phyloP scores from a whole-genome alignment of 192 early-diverging fungal species.

The Lunasporangiospora selenospora region DNA sequence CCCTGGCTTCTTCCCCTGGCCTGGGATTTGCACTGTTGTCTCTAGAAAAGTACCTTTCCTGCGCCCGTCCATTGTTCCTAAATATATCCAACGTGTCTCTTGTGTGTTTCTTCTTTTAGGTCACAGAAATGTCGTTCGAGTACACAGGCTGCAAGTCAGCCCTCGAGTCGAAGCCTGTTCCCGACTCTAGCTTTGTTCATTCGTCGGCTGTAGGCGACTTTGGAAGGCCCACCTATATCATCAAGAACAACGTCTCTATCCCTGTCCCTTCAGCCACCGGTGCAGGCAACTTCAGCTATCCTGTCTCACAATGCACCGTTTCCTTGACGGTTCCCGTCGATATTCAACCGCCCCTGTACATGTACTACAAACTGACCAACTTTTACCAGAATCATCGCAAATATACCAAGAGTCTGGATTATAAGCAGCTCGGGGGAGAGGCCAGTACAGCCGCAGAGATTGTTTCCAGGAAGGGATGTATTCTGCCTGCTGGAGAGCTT shows the following conservation, averaged over 20 bases:
- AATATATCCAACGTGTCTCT: neutral
- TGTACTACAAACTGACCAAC: conserved; percentile 95
- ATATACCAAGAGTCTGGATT: conserved; percentile 84
- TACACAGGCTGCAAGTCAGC: conserved; percentile 50
- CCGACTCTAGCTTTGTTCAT: conserved; percentile 21
- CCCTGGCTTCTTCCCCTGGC: neutral
- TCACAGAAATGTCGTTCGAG: conserved; percentile 56
- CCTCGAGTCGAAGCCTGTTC: neutral
- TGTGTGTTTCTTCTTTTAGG: conserved; percentile 19
- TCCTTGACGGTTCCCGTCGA: conserved; percentile 69
- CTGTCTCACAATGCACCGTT: conserved; percentile 68
- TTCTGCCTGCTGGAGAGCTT: conserved; percentile 43
- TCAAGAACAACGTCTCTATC: neutral
- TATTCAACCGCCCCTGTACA: conserved; percentile 80
- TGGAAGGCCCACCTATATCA: conserved; percentile 12
- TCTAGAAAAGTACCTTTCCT: too few relatives aligned
- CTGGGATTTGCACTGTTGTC: too few relatives aligned
- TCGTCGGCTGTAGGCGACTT: conserved; percentile 14
- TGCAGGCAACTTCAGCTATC: conserved; percentile 7
- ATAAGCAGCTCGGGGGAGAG: conserved; percentile 75
- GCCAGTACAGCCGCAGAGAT: conserved; percentile 32
- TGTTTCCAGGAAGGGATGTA: too few relatives aligned
- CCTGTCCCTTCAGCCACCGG: neutral
- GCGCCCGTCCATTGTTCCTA: neutral
- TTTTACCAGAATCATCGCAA: conserved; percentile 96